Base-by-base conservation (phyloP, 2,329 filamentous ascomycete genomes). In the Ilyonectria sp. region DNA sequence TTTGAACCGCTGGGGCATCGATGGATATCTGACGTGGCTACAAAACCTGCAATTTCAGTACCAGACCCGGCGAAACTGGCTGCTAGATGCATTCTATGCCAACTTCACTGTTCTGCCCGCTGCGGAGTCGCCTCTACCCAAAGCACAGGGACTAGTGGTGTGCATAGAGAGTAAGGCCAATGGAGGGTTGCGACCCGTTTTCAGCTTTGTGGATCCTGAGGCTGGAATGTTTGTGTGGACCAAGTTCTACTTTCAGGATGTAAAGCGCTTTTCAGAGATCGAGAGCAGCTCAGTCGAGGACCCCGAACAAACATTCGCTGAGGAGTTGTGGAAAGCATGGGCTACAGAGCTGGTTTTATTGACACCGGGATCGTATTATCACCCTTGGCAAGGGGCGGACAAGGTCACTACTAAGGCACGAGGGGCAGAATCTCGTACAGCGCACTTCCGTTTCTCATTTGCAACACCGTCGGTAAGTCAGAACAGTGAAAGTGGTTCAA, bases 11-110 rank as follows among this genome's bases (percentile, higher is more conserved):
- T 94, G 92, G 92, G 92, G 91, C 13, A 91, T 94, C 72, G 81
- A 84, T 2, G 92, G 92, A n/a, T 94, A 93, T 76, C 79, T 94
- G 7, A 87, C 91, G 77, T 94, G 92, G 92, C 83, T 94, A 58
- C 89, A 93, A 66, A 85, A 90, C 78, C 84, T 94, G 63, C 88
- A 92, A 58, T 81, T 89, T 77, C 86, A 92, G 76, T 94, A 94
- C 79, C 92, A 91, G 2, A 81, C 82, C 54, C 86, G 92, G 43
- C 83, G 92, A 55, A 86, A 94, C 76, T 86, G 86, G 58, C 87
- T 94, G 60, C 82, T 93, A 13, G 81, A 84, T 19, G 90, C 91
- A 0, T 92, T 78, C 37, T 44, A 64, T 15, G 17, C 59, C 1
- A 29, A 69, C 9, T 77, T 78, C 23, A 59, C 55, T 3, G 59